A percentile compares a stretch with the other conserved stretches of the same genome.
These are phyloP conservation scores for Cryphonectria carpinicola DNA, from an alignment of 2,329 filamentous ascomycete genomes.

Conservation along the genomic window DNA sequence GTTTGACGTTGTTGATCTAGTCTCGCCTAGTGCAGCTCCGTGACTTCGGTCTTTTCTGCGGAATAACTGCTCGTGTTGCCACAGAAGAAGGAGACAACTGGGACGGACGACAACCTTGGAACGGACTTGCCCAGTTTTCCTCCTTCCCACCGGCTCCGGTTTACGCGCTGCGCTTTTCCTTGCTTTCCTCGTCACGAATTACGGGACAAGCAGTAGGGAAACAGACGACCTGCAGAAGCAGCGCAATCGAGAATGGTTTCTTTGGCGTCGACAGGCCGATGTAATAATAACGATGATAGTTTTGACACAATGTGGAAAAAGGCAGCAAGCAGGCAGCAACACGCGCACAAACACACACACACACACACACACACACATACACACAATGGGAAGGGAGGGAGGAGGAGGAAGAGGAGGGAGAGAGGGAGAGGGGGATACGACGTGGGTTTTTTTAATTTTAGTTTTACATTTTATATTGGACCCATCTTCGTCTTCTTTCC, in stretches of 20 bases:
- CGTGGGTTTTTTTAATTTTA: not conserved
- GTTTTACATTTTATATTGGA: conserved; percentile 14
- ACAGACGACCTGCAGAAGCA: not conserved
- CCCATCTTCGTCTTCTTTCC: not conserved
- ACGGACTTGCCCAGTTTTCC: not conserved
- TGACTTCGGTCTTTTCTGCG: conserved; percentile 1
- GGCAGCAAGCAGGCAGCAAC: not conserved
- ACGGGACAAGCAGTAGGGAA: not conserved
- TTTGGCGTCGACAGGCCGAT: conserved; percentile 2
- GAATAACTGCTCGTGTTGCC: conserved; percentile 2
- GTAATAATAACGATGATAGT: not conserved
- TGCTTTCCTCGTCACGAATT: not conserved
- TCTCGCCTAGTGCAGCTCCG: conserved; percentile 14
- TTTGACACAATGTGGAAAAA: not conserved
- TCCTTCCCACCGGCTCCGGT: not conserved
- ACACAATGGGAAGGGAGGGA: not conserved
- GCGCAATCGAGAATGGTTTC: not conserved
- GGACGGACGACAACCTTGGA: not conserved
- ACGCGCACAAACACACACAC: too few relatives aligned
- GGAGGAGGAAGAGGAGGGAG: too few relatives aligned
- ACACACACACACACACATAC: not conserved
- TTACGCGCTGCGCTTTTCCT: not conserved
- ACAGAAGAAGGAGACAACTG: not conserved
- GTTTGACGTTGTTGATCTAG: conserved; percentile 7
- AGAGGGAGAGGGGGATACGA: not conserved